Evolutionary conservation across 805 yeast species (phyloP).

Genomic region (Candida dendrica): DNA sequence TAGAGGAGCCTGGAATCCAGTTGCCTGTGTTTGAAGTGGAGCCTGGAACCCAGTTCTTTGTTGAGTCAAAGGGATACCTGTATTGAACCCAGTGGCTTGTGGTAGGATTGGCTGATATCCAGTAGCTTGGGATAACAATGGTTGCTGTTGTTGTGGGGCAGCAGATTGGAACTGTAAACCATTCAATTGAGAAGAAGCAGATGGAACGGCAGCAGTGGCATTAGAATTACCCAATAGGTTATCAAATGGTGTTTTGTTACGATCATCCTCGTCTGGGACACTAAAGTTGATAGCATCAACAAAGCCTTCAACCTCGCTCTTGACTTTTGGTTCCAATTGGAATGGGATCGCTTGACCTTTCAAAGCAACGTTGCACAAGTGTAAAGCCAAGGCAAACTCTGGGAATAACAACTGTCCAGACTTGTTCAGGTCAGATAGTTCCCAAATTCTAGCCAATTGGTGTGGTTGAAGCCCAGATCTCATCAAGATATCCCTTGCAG

Average conservation of each 20-base stretch:
- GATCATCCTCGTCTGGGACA: conserved; percentile 47
- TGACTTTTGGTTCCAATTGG: conserved; percentile 61
- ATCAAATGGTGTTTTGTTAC: conserved; percentile 33
- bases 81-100: conserved; percentile 41
- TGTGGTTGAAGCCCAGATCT: conserved; percentile 72
- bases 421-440: conserved; percentile 78
- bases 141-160: conserved; percentile 18
- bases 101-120: conserved; percentile 29
- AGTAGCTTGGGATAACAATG: conserved; percentile 23
- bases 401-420: conserved; percentile 86
- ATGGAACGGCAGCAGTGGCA: conserved; percentile 30
- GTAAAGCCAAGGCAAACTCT: conserved; percentile 88
- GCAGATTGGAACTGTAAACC: conserved; percentile 27
- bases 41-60: conserved; percentile 22
- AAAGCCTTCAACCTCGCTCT: conserved; percentile 80
- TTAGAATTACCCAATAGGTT: conserved; percentile 26
- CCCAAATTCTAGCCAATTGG: conserved; percentile 83
- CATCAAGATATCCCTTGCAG: conserved; percentile 73
- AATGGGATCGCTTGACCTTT: conserved; percentile 76
- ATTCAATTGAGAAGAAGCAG: conserved; percentile 24
- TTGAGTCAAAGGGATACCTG: conserved; percentile 28
- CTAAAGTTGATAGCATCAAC: conserved; percentile 82
- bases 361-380: conserved; percentile 70
- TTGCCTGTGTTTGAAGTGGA: conserved; percentile 23
- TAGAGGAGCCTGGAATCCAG: conserved; percentile 20